Evolutionary conservation across 2,329 filamentous ascomycete species (phyloP), one percentile per base, ranked within the genome.

Genomic region (Fusarium sp.): DNA sequence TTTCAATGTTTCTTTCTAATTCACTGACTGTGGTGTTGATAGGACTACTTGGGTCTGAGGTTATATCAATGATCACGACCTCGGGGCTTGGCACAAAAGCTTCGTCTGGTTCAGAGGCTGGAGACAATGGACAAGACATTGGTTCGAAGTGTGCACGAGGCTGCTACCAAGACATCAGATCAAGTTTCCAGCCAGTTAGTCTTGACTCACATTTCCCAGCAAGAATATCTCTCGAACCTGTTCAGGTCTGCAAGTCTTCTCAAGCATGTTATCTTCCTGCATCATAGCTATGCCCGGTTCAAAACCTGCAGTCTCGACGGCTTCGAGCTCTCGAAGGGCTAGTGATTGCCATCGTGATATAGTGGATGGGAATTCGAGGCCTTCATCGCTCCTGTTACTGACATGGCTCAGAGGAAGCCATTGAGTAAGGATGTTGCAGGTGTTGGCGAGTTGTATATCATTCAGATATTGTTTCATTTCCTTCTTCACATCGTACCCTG

Each of bases 401-500:
- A 73, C 60, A 7, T 68, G 46, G 17, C 54, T 65, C 1, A 80
- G 50, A 14, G 78, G 78, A 13, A 80, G 71, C 76, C 77, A 79
- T 39, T 73, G 56, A 0, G 40, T 39, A 6, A 67, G 48, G 5
- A 78, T 50, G 44, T 72, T 60, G 52, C 71, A 70, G 22, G 53
- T 54, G 15, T 30, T 52, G 52, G 70, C 72, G 15, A 47, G 19
- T 6, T 43, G 52, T 22, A 78, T 54, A 7, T 67, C 54, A 3
- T 37, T 20, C 17, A 67, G 15, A 46, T 77, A 71, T 19, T 74
- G 56, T 24, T 62, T 56, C 13, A 70, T 7, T 45, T 79, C 76
- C 6, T 47, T 56, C 6, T 61, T 56, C 7, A 58, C 57, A 40
- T 71, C 43, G 22, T 68, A 67, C 1, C 68, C 75, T 15, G 74